A percentile compares a stretch with the other conserved stretches of the same genome.
Conservation (phyloP, 202 grass and related monocot species). For the Thinopyrum obtusiflorum region DNA sequence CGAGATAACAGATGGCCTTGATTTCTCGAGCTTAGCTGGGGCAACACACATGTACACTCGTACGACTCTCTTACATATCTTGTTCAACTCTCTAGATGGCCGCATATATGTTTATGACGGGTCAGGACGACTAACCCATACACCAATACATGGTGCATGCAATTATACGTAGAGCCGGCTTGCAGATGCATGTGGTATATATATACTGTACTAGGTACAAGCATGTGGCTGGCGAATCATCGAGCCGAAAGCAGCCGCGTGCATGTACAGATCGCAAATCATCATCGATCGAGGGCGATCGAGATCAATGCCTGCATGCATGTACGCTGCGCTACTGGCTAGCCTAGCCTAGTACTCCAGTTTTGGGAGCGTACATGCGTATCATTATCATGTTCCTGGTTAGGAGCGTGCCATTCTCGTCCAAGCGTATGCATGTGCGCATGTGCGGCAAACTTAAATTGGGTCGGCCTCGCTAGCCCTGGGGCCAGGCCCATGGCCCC, state of each 20-base stretch:
- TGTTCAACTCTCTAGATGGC: too few species aligned
- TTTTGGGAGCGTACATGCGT: not conserved
- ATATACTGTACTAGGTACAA: not conserved
- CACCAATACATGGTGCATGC: not conserved
- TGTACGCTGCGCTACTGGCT: not conserved
- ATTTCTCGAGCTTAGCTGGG: too few species aligned
- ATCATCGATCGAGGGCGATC: not conserved
- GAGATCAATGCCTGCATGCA: not conserved
- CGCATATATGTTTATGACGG: too few species aligned
- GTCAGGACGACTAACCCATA: not conserved
- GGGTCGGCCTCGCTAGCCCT: not conserved
- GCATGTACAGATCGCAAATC: not conserved
- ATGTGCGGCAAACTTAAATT: not conserved
- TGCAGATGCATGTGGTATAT: not conserved
- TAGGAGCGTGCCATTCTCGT: not conserved
- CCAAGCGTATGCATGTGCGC: not conserved
- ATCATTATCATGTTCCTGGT: not conserved
- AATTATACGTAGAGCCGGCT: not conserved
- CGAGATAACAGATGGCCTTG: too few species aligned
- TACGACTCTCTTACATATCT: too few species aligned
- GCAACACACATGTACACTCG: too few species aligned
- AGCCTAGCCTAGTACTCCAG: not conserved
- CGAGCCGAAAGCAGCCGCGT: not conserved
- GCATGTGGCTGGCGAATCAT: not conserved
- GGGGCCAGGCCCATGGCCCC: not conserved